Conservation (phyloP, 192 early-diverging fungal species). For the Backusella tuberculispora region DNA sequence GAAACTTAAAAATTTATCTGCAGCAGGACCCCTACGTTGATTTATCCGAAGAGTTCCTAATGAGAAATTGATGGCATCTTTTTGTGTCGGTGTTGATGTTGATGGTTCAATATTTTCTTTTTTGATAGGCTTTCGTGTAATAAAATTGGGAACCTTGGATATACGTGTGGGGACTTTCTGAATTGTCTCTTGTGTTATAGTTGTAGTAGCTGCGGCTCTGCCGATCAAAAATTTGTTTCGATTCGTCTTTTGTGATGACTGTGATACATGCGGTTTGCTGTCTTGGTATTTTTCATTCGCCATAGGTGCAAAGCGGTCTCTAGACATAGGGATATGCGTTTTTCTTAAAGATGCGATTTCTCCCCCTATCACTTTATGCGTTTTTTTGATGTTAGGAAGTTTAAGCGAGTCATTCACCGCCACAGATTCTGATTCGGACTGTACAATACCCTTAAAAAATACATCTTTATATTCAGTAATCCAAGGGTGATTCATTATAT, state of each 20-base stretch:
- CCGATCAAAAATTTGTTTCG: neutral
- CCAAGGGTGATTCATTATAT: slow-evolving; percentile 67
- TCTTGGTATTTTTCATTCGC: neutral
- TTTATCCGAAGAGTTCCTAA: slow-evolving; percentile 2
- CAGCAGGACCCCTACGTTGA: slow-evolving; percentile 17
- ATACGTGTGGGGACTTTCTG: slow-evolving; percentile 5
- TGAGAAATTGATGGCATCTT: neutral
- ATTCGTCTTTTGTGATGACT: neutral
- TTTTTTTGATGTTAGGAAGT: neutral
- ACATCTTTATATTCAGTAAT: slow-evolving; percentile 24
- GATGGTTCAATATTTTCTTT: slow-evolving; percentile 2
- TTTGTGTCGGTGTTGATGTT: neutral
- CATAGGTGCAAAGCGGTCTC: slow-evolving; percentile 1
- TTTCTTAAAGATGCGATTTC: neutral
- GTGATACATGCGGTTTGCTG: neutral
- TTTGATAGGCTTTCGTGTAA: slow-evolving; percentile 12
- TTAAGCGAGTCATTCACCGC: neutral
- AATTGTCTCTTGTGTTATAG: slow-evolving; percentile 15
- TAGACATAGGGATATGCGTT: slow-evolving; percentile 3
- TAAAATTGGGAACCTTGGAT: slow-evolving; percentile 17
- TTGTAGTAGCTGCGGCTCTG: slow-evolving; percentile 16
- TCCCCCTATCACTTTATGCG: neutral
- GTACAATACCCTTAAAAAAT: neutral
- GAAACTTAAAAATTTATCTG: slow-evolving; percentile 22
- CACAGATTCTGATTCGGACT: neutral